These are phyloP conservation scores for Dictyostelium brefeldianum DNA, from an alignment of 78 protist species.

Conservation along the genomic window DNA sequence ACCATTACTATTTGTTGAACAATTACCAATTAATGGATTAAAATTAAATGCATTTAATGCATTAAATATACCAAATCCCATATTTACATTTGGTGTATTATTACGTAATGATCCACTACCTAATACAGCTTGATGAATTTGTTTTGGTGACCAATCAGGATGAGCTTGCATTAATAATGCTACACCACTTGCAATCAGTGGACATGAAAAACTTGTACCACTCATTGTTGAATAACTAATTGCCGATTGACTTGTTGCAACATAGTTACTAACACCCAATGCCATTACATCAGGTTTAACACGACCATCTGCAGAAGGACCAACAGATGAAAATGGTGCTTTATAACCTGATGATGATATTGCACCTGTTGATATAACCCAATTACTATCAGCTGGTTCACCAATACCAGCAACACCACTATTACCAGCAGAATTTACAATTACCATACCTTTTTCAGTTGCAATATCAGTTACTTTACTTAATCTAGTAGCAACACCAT, in stretches of 20 bases:
- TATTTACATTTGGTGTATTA: neutral
- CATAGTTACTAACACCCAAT: neutral
- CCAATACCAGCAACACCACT: constrained; percentile 35
- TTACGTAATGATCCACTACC: neutral
- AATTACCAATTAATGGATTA: neutral
- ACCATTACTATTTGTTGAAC: neutral
- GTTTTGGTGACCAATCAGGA: constrained; percentile 56
- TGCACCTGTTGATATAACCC: constrained; percentile 57
- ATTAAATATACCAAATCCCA: constrained; percentile 61
- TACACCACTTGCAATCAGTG: constrained; percentile 63
- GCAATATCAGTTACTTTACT: constrained; percentile 52
- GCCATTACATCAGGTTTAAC: constrained; percentile 76
- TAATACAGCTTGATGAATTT: constrained; percentile 38
- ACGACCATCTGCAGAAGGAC: constrained; percentile 80
- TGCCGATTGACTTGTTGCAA: neutral
- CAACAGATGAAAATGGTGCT: constrained; percentile 49
- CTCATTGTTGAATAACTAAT: neutral
- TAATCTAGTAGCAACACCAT: constrained; percentile 30
- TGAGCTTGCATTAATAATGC: constrained; percentile 38
- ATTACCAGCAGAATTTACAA: constrained; percentile 62
- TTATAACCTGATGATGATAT: neutral
- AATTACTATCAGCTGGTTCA: constrained; percentile 38
- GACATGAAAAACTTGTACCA: constrained; percentile 77
- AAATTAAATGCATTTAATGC: constrained; percentile 31
- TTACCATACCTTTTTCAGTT: constrained; percentile 33